Conservation (phyloP, 1,284 basidiomycete species). For the Lignosus rhinocerotis region DNA sequence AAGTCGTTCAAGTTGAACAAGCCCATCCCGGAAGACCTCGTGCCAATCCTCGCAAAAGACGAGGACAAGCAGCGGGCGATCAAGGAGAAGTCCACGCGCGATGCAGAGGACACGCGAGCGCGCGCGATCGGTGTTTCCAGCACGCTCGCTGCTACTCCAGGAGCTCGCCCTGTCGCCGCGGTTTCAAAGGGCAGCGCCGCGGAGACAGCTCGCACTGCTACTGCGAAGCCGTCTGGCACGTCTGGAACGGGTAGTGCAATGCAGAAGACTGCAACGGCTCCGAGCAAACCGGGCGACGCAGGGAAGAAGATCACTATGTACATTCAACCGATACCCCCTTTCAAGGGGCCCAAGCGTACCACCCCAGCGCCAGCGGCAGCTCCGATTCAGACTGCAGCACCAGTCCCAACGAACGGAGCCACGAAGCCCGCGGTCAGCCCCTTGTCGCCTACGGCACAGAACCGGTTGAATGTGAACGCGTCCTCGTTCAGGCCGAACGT, state of each 20-base stretch:
- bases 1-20: slow-evolving; percentile 95
- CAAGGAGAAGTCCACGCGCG: slow-evolving; percentile 71
- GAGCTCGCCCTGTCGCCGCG: slow-evolving; percentile 25
- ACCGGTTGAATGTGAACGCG: slow-evolving; percentile 68
- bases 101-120: slow-evolving; percentile 63
- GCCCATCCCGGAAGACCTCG: slow-evolving; percentile 91
- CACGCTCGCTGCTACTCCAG: slow-evolving; percentile 35
- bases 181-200: slow-evolving; percentile 20
- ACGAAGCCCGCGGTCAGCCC: slow-evolving; percentile 38
- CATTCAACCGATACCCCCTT: slow-evolving; percentile 91
- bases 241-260: slow-evolving; percentile 12
- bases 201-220: slow-evolving; percentile 18
- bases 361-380: slow-evolving; percentile 27
- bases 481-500: slow-evolving; percentile 83
- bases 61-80: slow-evolving; percentile 85
- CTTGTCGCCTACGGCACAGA: slow-evolving; percentile 42
- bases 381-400: slow-evolving; percentile 27
- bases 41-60: slow-evolving; percentile 90
- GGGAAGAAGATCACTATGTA: slow-evolving; percentile 54
- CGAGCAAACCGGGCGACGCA: slow-evolving; percentile 32
- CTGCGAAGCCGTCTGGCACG: slow-evolving; percentile 12
- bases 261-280: slow-evolving; percentile 32
- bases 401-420: slow-evolving; percentile 32
- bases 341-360: slow-evolving; percentile 63
- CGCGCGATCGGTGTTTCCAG: slow-evolving; percentile 60